phyloP scores from a whole-genome alignment of 2,329 filamentous ascomycete genomes.

The Trichothecium sympodiale region DNA sequence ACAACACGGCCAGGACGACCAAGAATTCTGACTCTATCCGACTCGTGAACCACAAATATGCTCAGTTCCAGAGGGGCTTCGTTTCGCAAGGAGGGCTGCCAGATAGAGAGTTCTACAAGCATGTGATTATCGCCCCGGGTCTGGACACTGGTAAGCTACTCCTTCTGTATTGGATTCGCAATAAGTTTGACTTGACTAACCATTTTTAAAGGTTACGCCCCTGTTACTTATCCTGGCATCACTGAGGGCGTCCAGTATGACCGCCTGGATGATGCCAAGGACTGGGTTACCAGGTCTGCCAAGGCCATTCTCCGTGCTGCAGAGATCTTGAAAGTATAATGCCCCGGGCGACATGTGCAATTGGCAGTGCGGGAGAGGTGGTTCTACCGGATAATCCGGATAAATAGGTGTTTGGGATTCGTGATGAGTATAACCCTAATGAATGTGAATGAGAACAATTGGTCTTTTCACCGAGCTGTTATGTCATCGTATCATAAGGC shows the following conservation, averaged over 20 bases:
- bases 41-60: constrained; percentile 33
- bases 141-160: constrained; percentile 23
- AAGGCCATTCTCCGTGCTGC: constrained; percentile 21
- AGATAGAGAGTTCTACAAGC: constrained; percentile 30
- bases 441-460: no score
- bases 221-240: constrained; percentile 41
- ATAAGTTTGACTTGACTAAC: neutral
- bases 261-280: constrained; percentile 16
- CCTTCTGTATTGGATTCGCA: neutral
- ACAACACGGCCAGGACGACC: constrained; percentile 15
- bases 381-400: no score
- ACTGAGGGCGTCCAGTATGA: constrained; percentile 54
- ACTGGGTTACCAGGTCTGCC: constrained; percentile 24
- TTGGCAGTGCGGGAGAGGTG: no score
- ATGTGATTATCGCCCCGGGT: constrained; percentile 35
- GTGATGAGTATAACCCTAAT: no score
- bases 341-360: neutral
- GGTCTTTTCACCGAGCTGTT: no score
- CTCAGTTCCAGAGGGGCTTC: constrained; percentile 37
- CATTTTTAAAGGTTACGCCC: constrained; percentile 21
- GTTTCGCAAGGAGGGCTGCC: constrained; percentile 35
- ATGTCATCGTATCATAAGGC: no score
- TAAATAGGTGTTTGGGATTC: no score
- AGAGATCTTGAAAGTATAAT: constrained; percentile 19
- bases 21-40: constrained; percentile 19